Evolutionary conservation across 2,329 filamentous ascomycete genomes (phyloP).

Genomic region (Drechmeria coniospora): DNA sequence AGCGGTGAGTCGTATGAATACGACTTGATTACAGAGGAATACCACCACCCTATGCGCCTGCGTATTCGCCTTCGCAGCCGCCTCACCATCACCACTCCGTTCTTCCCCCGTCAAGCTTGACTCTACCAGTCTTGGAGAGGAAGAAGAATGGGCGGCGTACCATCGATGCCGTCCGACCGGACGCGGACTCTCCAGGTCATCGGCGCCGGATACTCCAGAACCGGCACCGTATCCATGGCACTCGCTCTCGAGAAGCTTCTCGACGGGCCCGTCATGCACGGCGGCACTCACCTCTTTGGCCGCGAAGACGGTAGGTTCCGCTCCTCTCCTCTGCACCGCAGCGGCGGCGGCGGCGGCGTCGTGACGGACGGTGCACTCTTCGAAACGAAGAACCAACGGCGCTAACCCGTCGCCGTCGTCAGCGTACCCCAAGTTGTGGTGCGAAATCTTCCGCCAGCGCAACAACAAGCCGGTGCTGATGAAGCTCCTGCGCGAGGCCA

Average conservation of each 20-base stretch:
- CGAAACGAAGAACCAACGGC: neutral
- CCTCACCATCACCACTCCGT: no score
- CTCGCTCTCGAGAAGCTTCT: slow-evolving; percentile 30
- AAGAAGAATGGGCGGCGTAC: slow-evolving; percentile 12
- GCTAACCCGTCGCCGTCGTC: neutral
- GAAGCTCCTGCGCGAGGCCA: slow-evolving; percentile 17
- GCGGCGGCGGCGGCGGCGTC: no score
- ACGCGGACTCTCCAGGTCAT: slow-evolving; percentile 23
- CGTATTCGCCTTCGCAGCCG: no score
- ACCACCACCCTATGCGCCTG: no score
- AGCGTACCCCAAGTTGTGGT: slow-evolving; percentile 6
- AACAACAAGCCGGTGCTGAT: slow-evolving; percentile 11
- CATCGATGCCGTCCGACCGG: slow-evolving; percentile 16
- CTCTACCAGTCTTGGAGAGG: no score
- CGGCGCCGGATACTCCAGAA: slow-evolving; percentile 24
- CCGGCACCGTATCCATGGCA: slow-evolving; percentile 25
- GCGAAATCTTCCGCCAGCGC: slow-evolving; percentile 3
- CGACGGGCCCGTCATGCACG: slow-evolving; percentile 31
- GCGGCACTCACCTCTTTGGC: slow-evolving; percentile 23
- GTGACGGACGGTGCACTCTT: no score
- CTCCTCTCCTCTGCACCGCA: no score
- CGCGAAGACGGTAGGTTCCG: slow-evolving; percentile 17
- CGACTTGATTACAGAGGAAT: no score
- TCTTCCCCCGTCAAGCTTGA: no score
- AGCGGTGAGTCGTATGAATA: no score